Evolutionary conservation across 257 asterid species (phyloP).

Genomic region (Gardenia jasminoides): DNA sequence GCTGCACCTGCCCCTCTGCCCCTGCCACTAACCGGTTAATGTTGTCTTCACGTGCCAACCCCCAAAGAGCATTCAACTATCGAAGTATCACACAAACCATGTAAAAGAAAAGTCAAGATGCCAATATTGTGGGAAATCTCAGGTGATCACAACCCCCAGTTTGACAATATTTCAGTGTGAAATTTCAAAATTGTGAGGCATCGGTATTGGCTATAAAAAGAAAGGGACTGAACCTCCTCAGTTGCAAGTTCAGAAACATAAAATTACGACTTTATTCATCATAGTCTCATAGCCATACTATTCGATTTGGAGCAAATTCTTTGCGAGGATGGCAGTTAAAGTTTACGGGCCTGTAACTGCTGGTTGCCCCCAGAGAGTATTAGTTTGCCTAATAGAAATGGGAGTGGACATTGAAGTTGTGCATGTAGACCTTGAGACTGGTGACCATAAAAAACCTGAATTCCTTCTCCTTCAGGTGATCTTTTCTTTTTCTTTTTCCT

Average conservation of each 20-base stretch:
- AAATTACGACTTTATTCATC: not conserved
- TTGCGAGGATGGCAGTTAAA: slow-evolving; percentile 54
- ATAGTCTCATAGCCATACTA: not conserved
- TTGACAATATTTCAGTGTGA: not conserved
- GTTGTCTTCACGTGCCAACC: slow-evolving; percentile 8
- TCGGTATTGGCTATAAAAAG: not conserved
- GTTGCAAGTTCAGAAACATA: not conserved
- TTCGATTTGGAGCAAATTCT: not conserved
- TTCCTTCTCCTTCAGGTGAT: slow-evolving; percentile 56
- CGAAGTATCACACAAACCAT: too few relatives aligned
- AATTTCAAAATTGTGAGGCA: not conserved
- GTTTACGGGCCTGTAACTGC: slow-evolving; percentile 63
- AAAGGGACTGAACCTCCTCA: too few relatives aligned
- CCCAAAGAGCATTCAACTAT: slow-evolving; percentile 1
- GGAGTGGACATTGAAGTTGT: slow-evolving; percentile 56
- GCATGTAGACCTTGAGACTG: slow-evolving; percentile 49
- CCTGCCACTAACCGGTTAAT: not conserved
- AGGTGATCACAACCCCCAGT: slow-evolving; percentile 33
- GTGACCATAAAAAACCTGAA: slow-evolving; percentile 56
- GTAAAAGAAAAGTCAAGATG: not conserved
- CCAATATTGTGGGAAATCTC: not conserved
- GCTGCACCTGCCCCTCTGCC: not conserved
- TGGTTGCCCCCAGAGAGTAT: slow-evolving; percentile 77
- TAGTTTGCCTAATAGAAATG: slow-evolving; percentile 59
- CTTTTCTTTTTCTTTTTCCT: too few relatives aligned